Evolutionary conservation across 257 asterid genomes (phyloP).

Genomic region (Orobanche coerulescens): DNA sequence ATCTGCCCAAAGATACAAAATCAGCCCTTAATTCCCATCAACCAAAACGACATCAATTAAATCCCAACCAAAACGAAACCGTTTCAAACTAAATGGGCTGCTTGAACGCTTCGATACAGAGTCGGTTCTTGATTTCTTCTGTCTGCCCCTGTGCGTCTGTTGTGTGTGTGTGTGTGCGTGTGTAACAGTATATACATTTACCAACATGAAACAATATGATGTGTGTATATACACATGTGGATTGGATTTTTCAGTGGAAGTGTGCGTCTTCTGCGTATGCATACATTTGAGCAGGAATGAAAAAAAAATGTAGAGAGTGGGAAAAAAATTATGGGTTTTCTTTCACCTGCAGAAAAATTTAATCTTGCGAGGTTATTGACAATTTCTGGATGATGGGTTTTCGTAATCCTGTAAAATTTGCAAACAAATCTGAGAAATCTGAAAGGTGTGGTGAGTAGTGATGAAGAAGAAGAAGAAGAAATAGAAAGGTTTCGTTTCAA

Average conservation of each 20-base stretch:
- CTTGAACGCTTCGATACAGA: constrained; percentile 9
- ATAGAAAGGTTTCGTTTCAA: constrained; percentile 7
- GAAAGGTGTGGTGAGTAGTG: constrained; percentile 22
- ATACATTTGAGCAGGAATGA: constrained; percentile 21
- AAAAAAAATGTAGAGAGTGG: constrained; percentile 27
- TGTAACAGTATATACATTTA: neutral
- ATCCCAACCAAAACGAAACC: constrained; percentile 15
- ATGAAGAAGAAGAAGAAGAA: constrained; percentile 19
- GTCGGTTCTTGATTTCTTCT: constrained; percentile 12
- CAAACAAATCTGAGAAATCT: constrained; percentile 29
- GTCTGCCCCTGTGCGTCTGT: neutral
- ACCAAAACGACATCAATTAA: constrained; percentile 16
- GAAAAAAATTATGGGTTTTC: constrained; percentile 19
- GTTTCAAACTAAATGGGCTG: constrained; percentile 17
- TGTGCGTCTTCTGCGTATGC: constrained; percentile 7
- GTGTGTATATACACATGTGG: constrained; percentile 3
- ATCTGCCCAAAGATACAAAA: constrained; percentile 11
- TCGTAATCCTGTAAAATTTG: constrained; percentile 5
- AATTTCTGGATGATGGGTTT: constrained; percentile 19
- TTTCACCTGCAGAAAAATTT: constrained; percentile 19
- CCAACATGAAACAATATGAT: constrained; percentile 1
- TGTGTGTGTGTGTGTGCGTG: constrained; percentile 10
- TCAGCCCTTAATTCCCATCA: constrained; percentile 19
- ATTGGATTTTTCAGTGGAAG: constrained; percentile 17
- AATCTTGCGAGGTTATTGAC: constrained; percentile 35